Evolutionary conservation across 2,329 filamentous ascomycete genomes (phyloP).

Genomic region (Colletotrichum sp.): DNA sequence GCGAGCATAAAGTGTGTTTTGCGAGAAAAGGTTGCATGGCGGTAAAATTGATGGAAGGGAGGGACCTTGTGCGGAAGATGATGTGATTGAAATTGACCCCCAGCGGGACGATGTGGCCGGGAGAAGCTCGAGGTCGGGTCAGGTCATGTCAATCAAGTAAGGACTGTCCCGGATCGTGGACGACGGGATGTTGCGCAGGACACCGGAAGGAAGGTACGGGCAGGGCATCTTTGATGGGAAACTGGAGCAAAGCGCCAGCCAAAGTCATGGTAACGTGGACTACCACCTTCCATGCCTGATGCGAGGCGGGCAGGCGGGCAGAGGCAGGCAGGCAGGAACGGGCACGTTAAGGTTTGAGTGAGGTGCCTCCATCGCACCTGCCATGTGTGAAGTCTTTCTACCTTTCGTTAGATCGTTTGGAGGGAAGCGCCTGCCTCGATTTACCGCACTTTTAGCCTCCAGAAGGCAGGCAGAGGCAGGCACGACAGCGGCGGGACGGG

Average conservation of each 20-base stretch:
- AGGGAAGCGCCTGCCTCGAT: not conserved
- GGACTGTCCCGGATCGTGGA: not conserved
- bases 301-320: not conserved
- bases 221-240: not conserved
- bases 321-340: not conserved
- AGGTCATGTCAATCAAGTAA: not conserved
- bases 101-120: not conserved
- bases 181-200: not conserved
- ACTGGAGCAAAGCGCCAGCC: not conserved
- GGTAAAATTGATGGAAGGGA: not conserved
- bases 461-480: not conserved
- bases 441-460: not conserved
- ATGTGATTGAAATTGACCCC: not conserved
- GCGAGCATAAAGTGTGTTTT: not conserved
- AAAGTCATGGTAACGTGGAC: not conserved
- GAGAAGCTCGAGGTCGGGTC: not conserved
- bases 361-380: not conserved
- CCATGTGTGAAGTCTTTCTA: conserved; percentile 5
- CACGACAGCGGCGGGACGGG: not conserved
- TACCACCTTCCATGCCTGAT: conserved; percentile 1
- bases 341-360: conserved; percentile 10
- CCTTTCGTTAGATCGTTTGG: not conserved
- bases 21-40: not conserved
- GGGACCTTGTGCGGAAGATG: conserved; percentile 1
- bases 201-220: not conserved